A percentile compares a stretch with the other conserved stretches of the same genome.
phyloP scores from a whole-genome alignment of 192 early-diverging fungal species.

The Gigaspora rosea region DNA sequence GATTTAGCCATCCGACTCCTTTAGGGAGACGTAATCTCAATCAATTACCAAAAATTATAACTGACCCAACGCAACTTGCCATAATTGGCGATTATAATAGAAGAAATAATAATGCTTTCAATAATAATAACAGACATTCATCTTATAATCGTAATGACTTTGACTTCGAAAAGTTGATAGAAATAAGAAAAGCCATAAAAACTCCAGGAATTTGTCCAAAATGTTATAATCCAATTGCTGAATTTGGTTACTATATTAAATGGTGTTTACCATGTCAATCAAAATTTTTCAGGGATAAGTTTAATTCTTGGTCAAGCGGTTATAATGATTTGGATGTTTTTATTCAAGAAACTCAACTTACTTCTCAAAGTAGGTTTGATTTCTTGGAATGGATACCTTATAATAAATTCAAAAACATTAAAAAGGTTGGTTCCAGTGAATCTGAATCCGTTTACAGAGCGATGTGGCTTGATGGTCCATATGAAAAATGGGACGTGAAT shows the following conservation, averaged over 20 bases:
- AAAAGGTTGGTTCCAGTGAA: neutral
- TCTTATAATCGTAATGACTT: too few species aligned
- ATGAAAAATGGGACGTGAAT: constrained; percentile 14
- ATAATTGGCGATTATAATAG: too few species aligned
- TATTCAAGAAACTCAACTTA: constrained; percentile 2
- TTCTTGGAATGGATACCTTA: constrained; percentile 28
- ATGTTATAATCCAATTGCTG: neutral
- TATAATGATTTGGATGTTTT: constrained; percentile 6
- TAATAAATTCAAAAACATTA: constrained; percentile 14
- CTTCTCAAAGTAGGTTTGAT: neutral
- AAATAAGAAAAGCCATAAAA: too few species aligned
- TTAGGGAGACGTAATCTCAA: too few species aligned
- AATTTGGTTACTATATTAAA: neutral
- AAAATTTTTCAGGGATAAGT: neutral
- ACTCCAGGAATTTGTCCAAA: neutral
- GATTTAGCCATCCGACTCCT: too few species aligned
- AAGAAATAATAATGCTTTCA: too few species aligned
- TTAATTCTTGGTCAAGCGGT: constrained; percentile 17
- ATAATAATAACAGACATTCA: too few species aligned
- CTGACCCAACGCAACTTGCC: too few species aligned
- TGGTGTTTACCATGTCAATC: constrained; percentile 17
- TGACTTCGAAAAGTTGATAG: too few species aligned
- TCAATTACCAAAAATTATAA: too few species aligned
- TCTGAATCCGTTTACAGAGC: constrained; percentile 5
- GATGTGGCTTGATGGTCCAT: constrained; percentile 18